Base-by-base conservation (phyloP, 176 grass and related monocot genomes). In the Puccinellia tenuiflora region DNA sequence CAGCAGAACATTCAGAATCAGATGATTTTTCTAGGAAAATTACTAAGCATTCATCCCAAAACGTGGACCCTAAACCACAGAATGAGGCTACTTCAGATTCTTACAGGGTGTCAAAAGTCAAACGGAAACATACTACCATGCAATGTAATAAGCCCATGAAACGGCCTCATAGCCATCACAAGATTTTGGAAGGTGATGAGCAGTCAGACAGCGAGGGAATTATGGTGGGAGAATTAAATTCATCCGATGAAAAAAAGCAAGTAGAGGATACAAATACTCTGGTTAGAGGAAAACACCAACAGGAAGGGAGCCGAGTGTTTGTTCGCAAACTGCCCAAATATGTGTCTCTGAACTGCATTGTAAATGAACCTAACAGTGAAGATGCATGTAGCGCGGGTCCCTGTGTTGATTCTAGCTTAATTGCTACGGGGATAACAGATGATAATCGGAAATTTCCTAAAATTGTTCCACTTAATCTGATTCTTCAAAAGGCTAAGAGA, bases 321-420 rank as follows among this genome's bases (percentile, higher is more conserved):
- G 83, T 66, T 51, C 85, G 86, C 74, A 98, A 95, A 82, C 72
- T 86, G 37, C 96, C 91, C 30, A 98, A 98, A 88, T 98, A 90
- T 63, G 85, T 95, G 48, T 98, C 88, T 77, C 78, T 98, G 62
- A 98, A 92, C 59, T 84, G 88, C 68, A 93, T 98, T 76, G 68
- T 76, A 75, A 95, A 83, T 79, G 76, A 81, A 87, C 61, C 77
- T 80, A 90, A 91, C 20, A 82, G 79, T 75, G 74, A 85, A 85
- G 85, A 66, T 79, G 68, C 34, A 70, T 76, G 48, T 56, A 80
- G 68, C 29, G 81, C 74, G 40, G 91, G 78, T 86, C 85, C 51
- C 29, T 68, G 78, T 79, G 86, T 86, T n/a, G 83, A 88, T 88
- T 85, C 84, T 70, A 90, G 91, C 73, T 85, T 93, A 55, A 92